A percentile compares a stretch with the other conserved stretches of the same genome.
Evolutionary conservation across 2,329 filamentous ascomycete species (phyloP).

Genomic region (Dryadomyces quercus-mongolicae): DNA sequence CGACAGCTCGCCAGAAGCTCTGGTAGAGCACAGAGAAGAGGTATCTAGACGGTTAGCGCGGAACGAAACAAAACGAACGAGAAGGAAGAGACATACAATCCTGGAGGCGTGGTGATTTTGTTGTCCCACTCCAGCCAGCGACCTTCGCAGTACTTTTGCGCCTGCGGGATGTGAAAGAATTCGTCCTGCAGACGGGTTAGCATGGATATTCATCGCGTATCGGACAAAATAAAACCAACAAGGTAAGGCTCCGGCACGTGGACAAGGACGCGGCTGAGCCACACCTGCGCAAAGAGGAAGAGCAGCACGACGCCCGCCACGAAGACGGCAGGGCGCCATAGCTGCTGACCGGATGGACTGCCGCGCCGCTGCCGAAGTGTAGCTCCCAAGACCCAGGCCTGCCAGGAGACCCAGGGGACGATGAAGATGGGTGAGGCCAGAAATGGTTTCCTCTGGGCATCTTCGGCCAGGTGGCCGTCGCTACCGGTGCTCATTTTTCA

Average conservation of each 20-base stretch:
- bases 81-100: conserved; percentile 43
- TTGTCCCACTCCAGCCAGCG: conserved; percentile 77
- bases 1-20: conserved; percentile 5
- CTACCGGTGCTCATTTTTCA: neutral
- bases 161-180: conserved; percentile 82
- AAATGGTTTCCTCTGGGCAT: conserved; percentile 8
- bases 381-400: conserved; percentile 10
- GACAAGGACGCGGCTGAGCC: conserved; percentile 26
- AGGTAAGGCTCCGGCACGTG: conserved; percentile 42
- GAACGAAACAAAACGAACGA: conserved; percentile 3
- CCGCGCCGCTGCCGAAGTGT: conserved; percentile 10
- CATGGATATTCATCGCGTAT: neutral
- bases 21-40: conserved; percentile 9
- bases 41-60: conserved; percentile 2
- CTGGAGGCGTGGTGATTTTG: conserved; percentile 94
- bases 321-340: conserved; percentile 7
- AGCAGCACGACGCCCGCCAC: conserved; percentile 11
- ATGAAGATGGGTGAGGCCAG: conserved; percentile 11
- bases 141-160: conserved; percentile 71
- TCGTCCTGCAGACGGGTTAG: conserved; percentile 49
- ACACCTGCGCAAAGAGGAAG: conserved; percentile 19
- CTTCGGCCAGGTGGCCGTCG: conserved; percentile 1
- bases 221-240: conserved; percentile 20
- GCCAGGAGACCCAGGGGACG: conserved; percentile 11
- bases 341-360: neutral